Percentiles rank a stretch among this genome's conserved stretches.
These are phyloP conservation scores for Xerocomellus chrysenteron DNA, from an alignment of 768 basidiomycete species.

Conservation along the genomic window DNA sequence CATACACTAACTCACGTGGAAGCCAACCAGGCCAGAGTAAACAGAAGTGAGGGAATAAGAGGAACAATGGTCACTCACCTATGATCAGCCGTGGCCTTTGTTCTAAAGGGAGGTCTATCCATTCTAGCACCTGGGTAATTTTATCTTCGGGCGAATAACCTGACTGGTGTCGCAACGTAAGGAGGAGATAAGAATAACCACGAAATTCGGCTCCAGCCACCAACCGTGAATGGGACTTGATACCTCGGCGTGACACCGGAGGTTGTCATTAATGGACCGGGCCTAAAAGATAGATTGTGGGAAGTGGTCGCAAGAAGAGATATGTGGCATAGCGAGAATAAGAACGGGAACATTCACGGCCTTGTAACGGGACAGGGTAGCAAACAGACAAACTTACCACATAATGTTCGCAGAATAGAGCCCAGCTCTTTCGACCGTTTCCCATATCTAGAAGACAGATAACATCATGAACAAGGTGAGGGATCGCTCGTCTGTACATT, in stretches of 20 bases:
- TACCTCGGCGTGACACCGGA: conserved; percentile 15
- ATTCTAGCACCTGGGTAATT: conserved; percentile 65
- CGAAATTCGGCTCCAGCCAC: background rate
- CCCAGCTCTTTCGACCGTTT: conserved; percentile 73
- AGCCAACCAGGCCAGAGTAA: background rate
- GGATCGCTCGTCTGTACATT: background rate
- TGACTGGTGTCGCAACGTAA: background rate
- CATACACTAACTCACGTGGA: conserved; percentile 52
- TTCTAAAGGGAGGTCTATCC: conserved; percentile 67
- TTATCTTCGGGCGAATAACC: conserved; percentile 42
- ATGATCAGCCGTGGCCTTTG: conserved; percentile 71
- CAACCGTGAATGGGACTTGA: conserved; percentile 14
- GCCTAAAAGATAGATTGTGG: conserved; percentile 4
- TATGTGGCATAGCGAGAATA: too few relatives aligned
- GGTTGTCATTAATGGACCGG: conserved; percentile 8
- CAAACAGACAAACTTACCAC: conserved; percentile 56
- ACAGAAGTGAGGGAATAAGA: background rate
- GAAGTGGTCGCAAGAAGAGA: background rate
- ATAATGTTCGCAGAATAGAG: conserved; percentile 79
- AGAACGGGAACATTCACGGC: background rate
- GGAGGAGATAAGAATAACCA: background rate
- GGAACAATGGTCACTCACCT: conserved; percentile 37
- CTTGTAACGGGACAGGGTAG: too few relatives aligned
- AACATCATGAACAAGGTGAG: background rate
- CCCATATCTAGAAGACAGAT: conserved; percentile 67